Evolutionary conservation across 345 rosid species (phyloP), one percentile per base, ranked within the genome.

Genomic region (Lepidium aucheri): DNA sequence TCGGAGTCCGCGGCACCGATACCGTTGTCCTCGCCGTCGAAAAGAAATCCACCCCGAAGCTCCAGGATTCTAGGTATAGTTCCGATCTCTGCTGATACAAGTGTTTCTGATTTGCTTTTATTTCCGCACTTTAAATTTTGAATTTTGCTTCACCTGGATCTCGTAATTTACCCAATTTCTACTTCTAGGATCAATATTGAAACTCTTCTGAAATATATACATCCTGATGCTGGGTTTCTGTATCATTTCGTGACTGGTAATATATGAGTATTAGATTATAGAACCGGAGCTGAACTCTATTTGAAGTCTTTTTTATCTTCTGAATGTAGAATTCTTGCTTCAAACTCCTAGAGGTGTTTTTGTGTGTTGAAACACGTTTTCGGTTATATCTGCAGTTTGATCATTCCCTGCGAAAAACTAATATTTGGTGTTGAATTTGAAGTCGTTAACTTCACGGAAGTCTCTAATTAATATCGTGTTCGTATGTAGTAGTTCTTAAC

Each of bases 1-100:
- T 81, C 56, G 87, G 97, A 16, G 97, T 86, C 49, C 95, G 99
- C 7, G 99, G 99, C 35, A 71, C 82, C 15, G 96, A 94, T 65
- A 77, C 81, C 62, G 86, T 90, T 46, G 99, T 90, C 70, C 95
- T 94, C 59, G 96, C 95, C 43, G 95, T 94, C 64, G 97, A 90
- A 83, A 90, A 94, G 86, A 90, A 94, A 73, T 94, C 99, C 72
- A 68, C 92, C 9, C 90, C 92, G 51, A 94, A 94, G 65, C 97
- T 94, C 33, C 99, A 90, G 75, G 99, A 94, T 75, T 82, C 97
- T 4, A 80, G 99, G 99, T 75, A 45, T 24, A 0, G n/a, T 7
- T 33, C 33, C 36, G 65, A 72, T 72, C 75, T 54, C 42, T 26
- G 0, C 34, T 7, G 38, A 32, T 51, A 4, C 46, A 42, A 18